Evolutionary conservation across 2,329 filamentous ascomycete species (phyloP).

Genomic region (Fusarium sp.): DNA sequence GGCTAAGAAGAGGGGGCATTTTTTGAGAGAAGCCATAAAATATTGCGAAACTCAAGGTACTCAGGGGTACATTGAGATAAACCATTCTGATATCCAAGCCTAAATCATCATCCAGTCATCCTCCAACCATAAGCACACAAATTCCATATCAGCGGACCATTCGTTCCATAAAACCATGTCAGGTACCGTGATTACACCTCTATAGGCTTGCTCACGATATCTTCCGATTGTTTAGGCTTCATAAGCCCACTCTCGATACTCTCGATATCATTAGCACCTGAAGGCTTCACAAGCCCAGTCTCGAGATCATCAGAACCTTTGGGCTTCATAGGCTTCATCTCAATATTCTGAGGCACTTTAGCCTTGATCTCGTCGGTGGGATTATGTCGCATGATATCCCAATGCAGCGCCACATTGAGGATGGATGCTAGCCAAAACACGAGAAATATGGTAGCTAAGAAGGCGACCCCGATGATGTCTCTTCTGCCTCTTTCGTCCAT

Average conservation of each 20-base stretch:
- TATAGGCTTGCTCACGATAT: background rate
- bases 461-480: background rate
- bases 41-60: background rate
- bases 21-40: background rate
- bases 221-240: too few relatives aligned
- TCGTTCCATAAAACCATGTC: accelerated
- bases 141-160: background rate
- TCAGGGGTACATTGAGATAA: background rate
- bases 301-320: too few relatives aligned
- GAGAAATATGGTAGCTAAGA: background rate
- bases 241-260: too few relatives aligned
- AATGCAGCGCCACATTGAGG: background rate
- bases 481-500: background rate
- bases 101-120: background rate
- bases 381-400: background rate
- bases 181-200: background rate
- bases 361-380: background rate
- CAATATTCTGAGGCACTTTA: background rate
- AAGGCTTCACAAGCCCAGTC: too few relatives aligned
- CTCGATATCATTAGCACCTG: too few relatives aligned
- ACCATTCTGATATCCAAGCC: background rate
- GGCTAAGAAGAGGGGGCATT: background rate
- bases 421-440: background rate
- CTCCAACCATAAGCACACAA: background rate
- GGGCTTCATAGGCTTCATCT: background rate